Evolutionary conservation across 768 basidiomycete genomes (phyloP).

Genomic region (Auricularia sp.): DNA sequence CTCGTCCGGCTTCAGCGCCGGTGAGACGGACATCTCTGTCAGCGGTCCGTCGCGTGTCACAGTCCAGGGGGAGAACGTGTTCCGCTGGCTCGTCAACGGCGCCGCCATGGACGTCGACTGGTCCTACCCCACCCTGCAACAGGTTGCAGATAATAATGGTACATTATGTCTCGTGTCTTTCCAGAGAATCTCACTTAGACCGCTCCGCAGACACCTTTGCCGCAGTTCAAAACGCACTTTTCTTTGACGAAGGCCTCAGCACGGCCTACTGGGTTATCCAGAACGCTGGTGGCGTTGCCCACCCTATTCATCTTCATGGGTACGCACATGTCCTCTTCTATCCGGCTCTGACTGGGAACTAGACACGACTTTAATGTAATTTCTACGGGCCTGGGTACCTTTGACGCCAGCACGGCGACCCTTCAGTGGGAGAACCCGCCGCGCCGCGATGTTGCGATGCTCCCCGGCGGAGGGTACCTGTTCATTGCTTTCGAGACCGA

Average conservation of each 20-base stretch:
- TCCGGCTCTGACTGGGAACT: background rate
- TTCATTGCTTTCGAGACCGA: conserved; percentile 2
- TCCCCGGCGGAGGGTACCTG: conserved; percentile 1
- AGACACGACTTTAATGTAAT: background rate
- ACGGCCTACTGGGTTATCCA: background rate
- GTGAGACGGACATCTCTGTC: background rate
- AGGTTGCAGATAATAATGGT: background rate
- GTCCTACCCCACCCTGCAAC: background rate
- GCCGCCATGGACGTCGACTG: background rate
- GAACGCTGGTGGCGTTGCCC: background rate
- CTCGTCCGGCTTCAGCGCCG: background rate
- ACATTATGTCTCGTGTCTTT: background rate
- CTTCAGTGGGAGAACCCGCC: background rate
- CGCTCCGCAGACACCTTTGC: background rate
- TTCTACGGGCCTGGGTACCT: background rate
- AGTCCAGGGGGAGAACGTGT: background rate
- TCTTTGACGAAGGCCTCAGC: background rate
- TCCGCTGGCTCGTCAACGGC: background rate
- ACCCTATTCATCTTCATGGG: conserved; percentile 26
- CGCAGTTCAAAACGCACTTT: background rate
- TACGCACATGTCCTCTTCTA: conserved; percentile 10
- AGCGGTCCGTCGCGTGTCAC: background rate
- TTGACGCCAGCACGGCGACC: background rate
- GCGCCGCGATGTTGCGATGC: conserved; percentile 6
- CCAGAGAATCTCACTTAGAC: background rate